Percentiles rank a stretch among this genome's conserved stretches.
Evolutionary conservation across 768 basidiomycete species (phyloP).

Genomic region (Trametes elegans): DNA sequence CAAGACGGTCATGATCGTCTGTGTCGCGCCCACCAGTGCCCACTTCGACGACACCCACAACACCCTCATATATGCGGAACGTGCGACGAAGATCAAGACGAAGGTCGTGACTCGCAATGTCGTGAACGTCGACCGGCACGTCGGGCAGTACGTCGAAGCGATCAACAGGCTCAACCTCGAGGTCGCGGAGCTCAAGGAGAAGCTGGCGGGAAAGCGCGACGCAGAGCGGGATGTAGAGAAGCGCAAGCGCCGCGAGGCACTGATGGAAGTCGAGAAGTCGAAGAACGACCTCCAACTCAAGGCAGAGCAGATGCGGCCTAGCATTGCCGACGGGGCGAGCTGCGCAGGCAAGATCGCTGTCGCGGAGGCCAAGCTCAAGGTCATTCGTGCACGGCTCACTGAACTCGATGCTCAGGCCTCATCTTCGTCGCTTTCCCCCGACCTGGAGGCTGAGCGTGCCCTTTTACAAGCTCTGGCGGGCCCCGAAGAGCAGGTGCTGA

Average conservation of each 20-base stretch:
- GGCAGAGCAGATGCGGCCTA: conserved; percentile 65
- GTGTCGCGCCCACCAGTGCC: conserved; percentile 89
- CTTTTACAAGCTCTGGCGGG: conserved; percentile 63
- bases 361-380: conserved; percentile 64
- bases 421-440: conserved; percentile 43
- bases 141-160: conserved; percentile 92
- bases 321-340: conserved; percentile 72
- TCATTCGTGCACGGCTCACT: conserved; percentile 59
- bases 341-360: conserved; percentile 70
- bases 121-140: conserved; percentile 91
- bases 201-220: conserved; percentile 69
- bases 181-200: conserved; percentile 83
- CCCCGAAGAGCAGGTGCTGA: conserved; percentile 69
- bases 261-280: conserved; percentile 69
- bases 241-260: conserved; percentile 70
- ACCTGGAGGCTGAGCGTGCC: conserved; percentile 71
- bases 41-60: conserved; percentile 99
- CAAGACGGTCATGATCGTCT: conserved; percentile 99
- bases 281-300: conserved; percentile 70
- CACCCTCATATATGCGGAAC: conserved; percentile 95
- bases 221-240: conserved; percentile 61
- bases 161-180: conserved; percentile 86
- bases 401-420: conserved; percentile 48
- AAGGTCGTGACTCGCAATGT: conserved; percentile 95
- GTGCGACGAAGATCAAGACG: conserved; percentile 97